Evolutionary conservation across 2,329 filamentous ascomycete genomes (phyloP).

Genomic region (Tolypocladium tropicale): DNA sequence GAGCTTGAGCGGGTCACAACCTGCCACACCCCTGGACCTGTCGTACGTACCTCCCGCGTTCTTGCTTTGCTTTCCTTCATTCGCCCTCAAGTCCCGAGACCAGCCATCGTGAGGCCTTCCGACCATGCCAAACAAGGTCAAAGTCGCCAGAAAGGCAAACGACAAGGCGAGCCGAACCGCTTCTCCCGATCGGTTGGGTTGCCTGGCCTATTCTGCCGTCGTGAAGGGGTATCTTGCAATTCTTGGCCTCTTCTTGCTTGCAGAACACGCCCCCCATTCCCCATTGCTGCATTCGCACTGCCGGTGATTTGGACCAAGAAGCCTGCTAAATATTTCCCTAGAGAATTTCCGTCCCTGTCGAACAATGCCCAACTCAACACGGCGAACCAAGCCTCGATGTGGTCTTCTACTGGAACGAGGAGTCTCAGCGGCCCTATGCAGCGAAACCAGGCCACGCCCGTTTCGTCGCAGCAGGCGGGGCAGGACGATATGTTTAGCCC

Average conservation of each 20-base stretch:
- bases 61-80: not conserved
- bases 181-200: constrained; percentile 1
- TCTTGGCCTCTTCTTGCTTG: constrained; percentile 1
- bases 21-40: constrained; percentile 50
- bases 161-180: constrained; percentile 1
- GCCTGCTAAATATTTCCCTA: constrained; percentile 19
- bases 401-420: constrained; percentile 40
- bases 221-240: constrained; percentile 17
- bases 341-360: constrained; percentile 57
- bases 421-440: constrained; percentile 38
- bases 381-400: constrained; percentile 40
- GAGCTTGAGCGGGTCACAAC: constrained; percentile 53
- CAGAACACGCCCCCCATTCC: not conserved
- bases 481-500: constrained; percentile 36
- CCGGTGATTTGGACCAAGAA: constrained; percentile 31
- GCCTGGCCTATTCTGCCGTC: constrained; percentile 18
- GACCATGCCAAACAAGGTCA: constrained; percentile 7
- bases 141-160: constrained; percentile 6
- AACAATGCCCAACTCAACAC: constrained; percentile 46
- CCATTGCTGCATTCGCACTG: not conserved
- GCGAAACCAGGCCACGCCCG: constrained; percentile 39
- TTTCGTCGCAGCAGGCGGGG: constrained; percentile 38
- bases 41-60: constrained; percentile 42
- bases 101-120: not conserved
- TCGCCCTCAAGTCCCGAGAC: not conserved